Evolutionary conservation across 768 basidiomycete genomes (phyloP), one percentile per base, ranked within the genome.

Genomic region (Daedalea quercina): DNA sequence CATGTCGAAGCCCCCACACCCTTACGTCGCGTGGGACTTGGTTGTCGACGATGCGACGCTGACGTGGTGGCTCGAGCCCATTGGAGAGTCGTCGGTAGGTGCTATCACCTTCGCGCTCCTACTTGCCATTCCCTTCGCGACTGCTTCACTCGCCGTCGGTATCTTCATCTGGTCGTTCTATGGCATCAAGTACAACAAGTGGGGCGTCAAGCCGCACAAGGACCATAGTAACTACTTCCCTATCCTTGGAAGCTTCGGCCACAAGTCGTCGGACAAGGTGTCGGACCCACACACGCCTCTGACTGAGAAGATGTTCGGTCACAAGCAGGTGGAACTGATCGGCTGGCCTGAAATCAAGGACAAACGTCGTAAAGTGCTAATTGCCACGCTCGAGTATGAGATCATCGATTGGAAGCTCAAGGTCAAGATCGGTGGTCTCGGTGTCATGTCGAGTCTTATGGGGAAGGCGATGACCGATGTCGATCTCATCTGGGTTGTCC

Each of bases 401-500:
- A 89, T 96, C 65, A 84, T 96, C 63, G 94, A 95, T 65, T 96
- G 94, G 93, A 94, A 94, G 70, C 70, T 94, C 56, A 96, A 96
- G 70, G 94, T 96, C 75, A 95, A 95, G 76, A 95, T 95, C 58
- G 94, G 94, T 72, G 94, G 94, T 69, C 77, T 96, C 19, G 94
- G 94, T 76, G 94, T 95, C 73, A 96, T 96, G 94, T 95, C 94
- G 2, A 86, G 86, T 69, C 75, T 96, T 33, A 96, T 96, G 94
- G 94, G 94, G 57, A 96, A 95, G 69, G 93, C 94, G 4, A 96
- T 96, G 94, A 90, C 88, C 44, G 94, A 96, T 65, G 94, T 95
- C 50, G 94, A 95, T 66, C 73, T 96, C 43, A 74, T 96, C 52
- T 96, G 94, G 94, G 85, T 96, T 46, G 65, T 94, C 17, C 94